These are phyloP conservation scores for Atractiella rhizophila DNA, from an alignment of 768 basidiomycete genomes.

Conservation along the genomic window DNA sequence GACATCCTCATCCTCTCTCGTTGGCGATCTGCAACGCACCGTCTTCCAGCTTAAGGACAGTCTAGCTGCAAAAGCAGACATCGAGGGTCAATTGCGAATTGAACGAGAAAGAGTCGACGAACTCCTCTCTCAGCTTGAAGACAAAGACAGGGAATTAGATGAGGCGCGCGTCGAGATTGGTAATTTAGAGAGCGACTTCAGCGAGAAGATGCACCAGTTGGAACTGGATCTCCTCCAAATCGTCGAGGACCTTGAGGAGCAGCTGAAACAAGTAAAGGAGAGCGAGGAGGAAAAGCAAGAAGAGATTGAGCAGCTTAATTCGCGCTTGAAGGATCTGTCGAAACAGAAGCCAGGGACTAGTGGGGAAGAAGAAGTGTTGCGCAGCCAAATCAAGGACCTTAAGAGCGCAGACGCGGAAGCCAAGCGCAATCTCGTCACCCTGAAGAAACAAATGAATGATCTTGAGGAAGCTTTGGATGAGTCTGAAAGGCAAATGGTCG, in stretches of 20 bases:
- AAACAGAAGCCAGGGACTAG: neutral
- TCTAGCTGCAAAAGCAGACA: conserved; percentile 3
- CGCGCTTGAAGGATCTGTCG: neutral
- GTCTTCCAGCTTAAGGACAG: conserved; percentile 14
- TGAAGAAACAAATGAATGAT: neutral
- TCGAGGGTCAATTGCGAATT: neutral
- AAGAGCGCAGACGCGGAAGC: neutral
- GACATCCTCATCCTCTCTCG: neutral
- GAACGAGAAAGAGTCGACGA: conserved; percentile 2
- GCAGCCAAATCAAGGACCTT: neutral
- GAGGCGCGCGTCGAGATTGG: conserved; percentile 1
- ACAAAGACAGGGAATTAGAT: conserved; percentile 13
- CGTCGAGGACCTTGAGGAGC: conserved; percentile 15
- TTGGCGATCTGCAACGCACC: conserved; percentile 9
- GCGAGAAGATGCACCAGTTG: conserved; percentile 13
- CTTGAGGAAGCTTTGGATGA: neutral
- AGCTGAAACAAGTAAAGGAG: conserved; percentile 7
- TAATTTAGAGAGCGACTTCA: conserved; percentile 14
- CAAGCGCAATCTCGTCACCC: neutral
- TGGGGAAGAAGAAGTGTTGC: neutral
- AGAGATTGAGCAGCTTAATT: conserved; percentile 5
- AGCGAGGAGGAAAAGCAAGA: conserved; percentile 4
- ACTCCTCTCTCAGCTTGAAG: conserved; percentile 9
- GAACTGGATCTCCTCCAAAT: conserved; percentile 15
- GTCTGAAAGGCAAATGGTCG: neutral